Base-by-base conservation (phyloP, 176 grass and related monocot genomes). In the Triticum dicoccoides region DNA sequence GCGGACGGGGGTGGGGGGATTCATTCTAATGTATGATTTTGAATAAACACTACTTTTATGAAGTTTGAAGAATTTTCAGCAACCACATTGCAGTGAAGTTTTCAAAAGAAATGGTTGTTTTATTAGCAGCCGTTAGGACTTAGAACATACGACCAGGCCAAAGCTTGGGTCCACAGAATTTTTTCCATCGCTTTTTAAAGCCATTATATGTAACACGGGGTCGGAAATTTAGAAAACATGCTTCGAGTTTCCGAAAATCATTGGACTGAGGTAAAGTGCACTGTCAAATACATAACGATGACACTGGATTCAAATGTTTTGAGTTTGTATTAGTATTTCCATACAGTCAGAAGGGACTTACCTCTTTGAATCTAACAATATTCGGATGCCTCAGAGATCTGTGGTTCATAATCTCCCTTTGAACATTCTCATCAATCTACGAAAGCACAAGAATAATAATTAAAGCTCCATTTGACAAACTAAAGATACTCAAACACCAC, bases 371-470 rank as follows among this genome's bases (percentile, higher is more conserved):
- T 89, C 83, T 92, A 56, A 98, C 77, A 84, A 98, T 98, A 89
- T 98, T 91, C 3, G 93, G 97, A 91, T 98, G 97, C 66, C 86
- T 89, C 83, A 98, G 79, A 9, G 96, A 98, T 61, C 91, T 95
- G 76, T 98, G 96, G 71, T 98, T 98, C 91, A 98, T 98, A 82
- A 98, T 98, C 88, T 98, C 97, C 76, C 97, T 94, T 77, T 94
- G 92, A 61, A 98, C 97, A 96, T 98, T 93, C 90, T 98, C 97
- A 27, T 96, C 97, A 61, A 98, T 98, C 97, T 98, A 81, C 9
- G 11, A 75, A 82, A 92, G 20, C 74, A 82, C 56, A 58, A 82
- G 25, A 73, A 8, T 5, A 10, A 76, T 14, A 9, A 39, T 27
- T 69, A 12, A 39, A 84, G 63, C 2, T 11, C 86, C 42, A 76